Percentiles rank a stretch among this genome's conserved stretches.
These are phyloP conservation scores for Plasmodium yoelii DNA, from an alignment of 169 alveolate species.

Conservation along the genomic window DNA sequence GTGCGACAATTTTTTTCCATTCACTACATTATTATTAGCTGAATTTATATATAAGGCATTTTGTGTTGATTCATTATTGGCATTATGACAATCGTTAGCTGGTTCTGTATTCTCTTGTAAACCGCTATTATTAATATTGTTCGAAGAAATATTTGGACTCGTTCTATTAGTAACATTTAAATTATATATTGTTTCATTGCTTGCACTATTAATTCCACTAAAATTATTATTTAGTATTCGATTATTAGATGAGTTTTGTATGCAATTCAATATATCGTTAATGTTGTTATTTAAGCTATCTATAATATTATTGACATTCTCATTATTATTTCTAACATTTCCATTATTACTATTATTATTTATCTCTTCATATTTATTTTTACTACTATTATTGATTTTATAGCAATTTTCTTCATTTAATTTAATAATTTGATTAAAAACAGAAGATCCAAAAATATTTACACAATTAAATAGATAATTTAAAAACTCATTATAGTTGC, in stretches of 20 bases:
- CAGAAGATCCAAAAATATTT: conserved; percentile 47
- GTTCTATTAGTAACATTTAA: conserved; percentile 38
- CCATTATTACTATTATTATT: conserved; percentile 30
- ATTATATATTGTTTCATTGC: conserved; percentile 71
- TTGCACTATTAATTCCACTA: conserved; percentile 45
- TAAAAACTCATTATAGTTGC: conserved; percentile 46
- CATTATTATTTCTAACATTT: conserved; percentile 51
- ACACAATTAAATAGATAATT: conserved; percentile 59
- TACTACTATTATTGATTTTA: conserved; percentile 14
- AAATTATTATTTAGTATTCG: conserved; percentile 40
- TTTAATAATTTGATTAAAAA: conserved; percentile 53
- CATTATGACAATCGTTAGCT: conserved; percentile 30
- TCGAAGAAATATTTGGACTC: conserved; percentile 43
- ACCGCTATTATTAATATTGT: conserved; percentile 36
- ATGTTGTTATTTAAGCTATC: conserved; percentile 59
- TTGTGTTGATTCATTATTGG: neutral
- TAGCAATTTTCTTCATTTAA: conserved; percentile 16
- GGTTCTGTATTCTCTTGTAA: conserved; percentile 65
- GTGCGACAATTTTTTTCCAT: conserved; percentile 17
- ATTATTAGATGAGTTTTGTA: conserved; percentile 63
- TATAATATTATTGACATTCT: conserved; percentile 52
- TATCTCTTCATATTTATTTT: conserved; percentile 7
- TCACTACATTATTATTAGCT: conserved; percentile 14
- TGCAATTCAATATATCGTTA: conserved; percentile 54
- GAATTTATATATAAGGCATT: conserved; percentile 33